Conservation (phyloP, 345 rosid species). For the Clausena lansium region DNA sequence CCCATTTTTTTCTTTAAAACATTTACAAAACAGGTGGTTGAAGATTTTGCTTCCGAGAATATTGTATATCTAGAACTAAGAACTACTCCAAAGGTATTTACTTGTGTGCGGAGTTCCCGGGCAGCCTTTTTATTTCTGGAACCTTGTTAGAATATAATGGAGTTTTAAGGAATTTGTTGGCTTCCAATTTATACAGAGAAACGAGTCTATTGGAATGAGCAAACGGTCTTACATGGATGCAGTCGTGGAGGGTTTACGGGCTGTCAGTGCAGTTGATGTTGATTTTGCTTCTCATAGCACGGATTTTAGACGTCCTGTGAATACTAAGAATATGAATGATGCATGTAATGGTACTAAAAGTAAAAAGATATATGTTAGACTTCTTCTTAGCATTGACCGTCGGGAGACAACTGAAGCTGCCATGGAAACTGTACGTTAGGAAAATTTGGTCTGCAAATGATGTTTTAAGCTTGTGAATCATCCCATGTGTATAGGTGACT, state of each 20-base stretch:
- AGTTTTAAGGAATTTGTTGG: conserved; percentile 11
- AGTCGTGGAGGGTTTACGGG: conserved; percentile 69
- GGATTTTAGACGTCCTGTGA: neutral
- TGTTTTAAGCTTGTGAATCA: neutral
- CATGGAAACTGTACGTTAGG: conserved; percentile 79
- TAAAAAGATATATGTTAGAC: conserved; percentile 76
- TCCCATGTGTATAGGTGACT: conserved; percentile 8
- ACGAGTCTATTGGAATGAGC: conserved; percentile 83
- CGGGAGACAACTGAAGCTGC: conserved; percentile 86
- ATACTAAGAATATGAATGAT: conserved; percentile 22
- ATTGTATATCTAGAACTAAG: conserved; percentile 85
- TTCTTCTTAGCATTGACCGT: conserved; percentile 97
- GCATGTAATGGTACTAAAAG: conserved; percentile 36
- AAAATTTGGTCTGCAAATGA: neutral
- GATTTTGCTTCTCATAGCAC: conserved; percentile 37
- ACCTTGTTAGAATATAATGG: neutral
- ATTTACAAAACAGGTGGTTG: conserved; percentile 56
- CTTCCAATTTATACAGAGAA: conserved; percentile 47
- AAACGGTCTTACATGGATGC: conserved; percentile 95
- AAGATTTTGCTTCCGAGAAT: conserved; percentile 92
- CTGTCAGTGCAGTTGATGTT: conserved; percentile 56
- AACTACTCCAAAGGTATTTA: conserved; percentile 91
- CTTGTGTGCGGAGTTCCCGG: neutral
- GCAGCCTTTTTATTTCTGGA: neutral
- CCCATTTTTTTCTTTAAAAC: neutral